Evolutionary conservation across 495 filamentous ascomycete genomes (phyloP), one percentile per base, ranked within the genome.

Genomic region (Letharia lupina): DNA sequence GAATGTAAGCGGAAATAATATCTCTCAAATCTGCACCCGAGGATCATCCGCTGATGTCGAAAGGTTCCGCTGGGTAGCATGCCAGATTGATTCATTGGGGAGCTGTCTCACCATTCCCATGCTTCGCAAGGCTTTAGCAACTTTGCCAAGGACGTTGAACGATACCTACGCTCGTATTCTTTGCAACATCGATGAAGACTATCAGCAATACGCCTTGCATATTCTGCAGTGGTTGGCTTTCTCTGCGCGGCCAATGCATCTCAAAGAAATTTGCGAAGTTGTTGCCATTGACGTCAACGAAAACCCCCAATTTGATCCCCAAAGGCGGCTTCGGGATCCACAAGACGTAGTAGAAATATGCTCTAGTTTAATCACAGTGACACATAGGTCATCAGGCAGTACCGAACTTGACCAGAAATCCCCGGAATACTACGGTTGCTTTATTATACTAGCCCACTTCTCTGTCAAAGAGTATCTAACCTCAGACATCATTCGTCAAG

Each of bases 1-100:
- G 77, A 45, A 79, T 80, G 74, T 80, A 69, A 68, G 74, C 45
- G 18, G 57, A 61, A 61, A 67, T 42, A 23, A 50, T 48, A 5
- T 40, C 63, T 70, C 45, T 12, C 39, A 44, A 64, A 60, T 44
- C 13, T 35, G 28, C 63, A 68, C 16, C 6, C 67, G 50, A 68
- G 61, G 23, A 28, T 28, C 18, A 62, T 23, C 62, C 60, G 2
- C 61, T 73, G 23, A 61, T 16, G 2, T 6, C 20, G 0, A 12
- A 13, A 81, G 77, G 77, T 80, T 81, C 58, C 75, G 77, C 60
- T 80, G 75, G 75, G 75, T 70, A 4, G 72, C 67, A 56, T 79
- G 75, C 69, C 77, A 80, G 65, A 65, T 81, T 31, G 73, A 80
- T 47, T 69, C 35, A 16, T 70, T 81, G 20, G 66, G 66, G 65